Evolutionary conservation across 192 early-diverging fungal genomes (phyloP).

Genomic region (Piromyces sp.): DNA sequence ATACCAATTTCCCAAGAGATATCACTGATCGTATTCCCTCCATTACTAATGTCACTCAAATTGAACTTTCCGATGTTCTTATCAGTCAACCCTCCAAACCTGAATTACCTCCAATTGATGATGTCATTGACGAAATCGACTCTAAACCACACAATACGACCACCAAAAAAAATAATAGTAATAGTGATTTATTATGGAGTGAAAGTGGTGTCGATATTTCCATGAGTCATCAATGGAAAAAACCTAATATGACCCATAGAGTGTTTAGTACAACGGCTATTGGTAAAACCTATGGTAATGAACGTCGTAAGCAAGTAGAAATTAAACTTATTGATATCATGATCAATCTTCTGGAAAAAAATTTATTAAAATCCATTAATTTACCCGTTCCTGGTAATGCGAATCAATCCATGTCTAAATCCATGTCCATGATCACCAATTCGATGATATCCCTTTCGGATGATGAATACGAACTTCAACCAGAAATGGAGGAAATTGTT

Average conservation of each 20-base stretch:
- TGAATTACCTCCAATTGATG: neutral
- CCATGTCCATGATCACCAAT: neutral
- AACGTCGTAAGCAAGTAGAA: neutral
- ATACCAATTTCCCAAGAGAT: neutral
- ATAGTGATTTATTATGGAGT: neutral
- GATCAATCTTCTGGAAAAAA: neutral
- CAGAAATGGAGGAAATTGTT: neutral
- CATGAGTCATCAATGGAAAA: neutral
- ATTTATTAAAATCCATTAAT: neutral
- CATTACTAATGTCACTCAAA: neutral
- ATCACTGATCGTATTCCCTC: neutral
- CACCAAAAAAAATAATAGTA: neutral
- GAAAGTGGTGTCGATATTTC: neutral
- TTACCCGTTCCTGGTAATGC: neutral
- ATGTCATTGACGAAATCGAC: too few relatives aligned
- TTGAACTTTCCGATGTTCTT: neutral
- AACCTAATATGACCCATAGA: neutral
- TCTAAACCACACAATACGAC: too few relatives aligned
- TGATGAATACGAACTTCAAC: neutral
- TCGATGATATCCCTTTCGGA: neutral
- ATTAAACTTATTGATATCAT: neutral
- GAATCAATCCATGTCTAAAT: neutral
- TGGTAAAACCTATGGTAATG: neutral
- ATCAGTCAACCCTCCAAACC: neutral
- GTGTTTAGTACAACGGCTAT: neutral